A percentile compares a stretch with the other conserved stretches of the same genome.
These are phyloP conservation scores for Citrus maxima DNA, from an alignment of 345 rosid species.

Conservation along the genomic window DNA sequence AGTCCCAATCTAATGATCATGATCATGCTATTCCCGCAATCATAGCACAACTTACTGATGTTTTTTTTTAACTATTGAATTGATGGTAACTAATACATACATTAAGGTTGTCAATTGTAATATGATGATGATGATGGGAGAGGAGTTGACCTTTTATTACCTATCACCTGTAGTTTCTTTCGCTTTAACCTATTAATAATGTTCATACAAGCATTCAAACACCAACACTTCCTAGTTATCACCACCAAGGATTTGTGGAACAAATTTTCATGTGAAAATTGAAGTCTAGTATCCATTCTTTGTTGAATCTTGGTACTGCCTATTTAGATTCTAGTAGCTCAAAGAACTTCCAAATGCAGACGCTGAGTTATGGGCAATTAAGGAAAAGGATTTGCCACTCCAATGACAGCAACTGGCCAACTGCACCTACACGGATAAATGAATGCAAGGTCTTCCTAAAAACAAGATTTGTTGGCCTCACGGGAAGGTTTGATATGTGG, in stretches of 20 bases:
- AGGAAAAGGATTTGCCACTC: neutral
- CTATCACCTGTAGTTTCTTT: neutral
- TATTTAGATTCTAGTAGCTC: neutral
- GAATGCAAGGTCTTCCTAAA: neutral
- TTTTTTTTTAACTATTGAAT: constrained; percentile 3
- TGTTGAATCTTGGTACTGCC: neutral
- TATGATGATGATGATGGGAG: neutral
- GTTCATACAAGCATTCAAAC: neutral
- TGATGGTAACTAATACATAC: constrained; percentile 8
- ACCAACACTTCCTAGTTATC: neutral
- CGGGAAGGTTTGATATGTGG: neutral
- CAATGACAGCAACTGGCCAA: neutral
- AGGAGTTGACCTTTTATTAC: constrained; percentile 19
- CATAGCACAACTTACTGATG: constrained; percentile 8
- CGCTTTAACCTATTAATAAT: neutral
- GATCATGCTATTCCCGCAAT: constrained; percentile 29
- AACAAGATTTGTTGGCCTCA: neutral
- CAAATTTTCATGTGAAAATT: neutral
- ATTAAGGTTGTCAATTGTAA: constrained; percentile 1
- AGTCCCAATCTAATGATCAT: constrained; percentile 28
- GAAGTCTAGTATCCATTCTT: neutral
- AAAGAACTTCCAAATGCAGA: neutral
- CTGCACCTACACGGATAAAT: neutral
- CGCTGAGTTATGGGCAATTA: neutral
- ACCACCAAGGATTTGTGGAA: neutral